phyloP scores from a whole-genome alignment of 2,329 filamentous ascomycete species.

The Pseudocercospora musae region DNA sequence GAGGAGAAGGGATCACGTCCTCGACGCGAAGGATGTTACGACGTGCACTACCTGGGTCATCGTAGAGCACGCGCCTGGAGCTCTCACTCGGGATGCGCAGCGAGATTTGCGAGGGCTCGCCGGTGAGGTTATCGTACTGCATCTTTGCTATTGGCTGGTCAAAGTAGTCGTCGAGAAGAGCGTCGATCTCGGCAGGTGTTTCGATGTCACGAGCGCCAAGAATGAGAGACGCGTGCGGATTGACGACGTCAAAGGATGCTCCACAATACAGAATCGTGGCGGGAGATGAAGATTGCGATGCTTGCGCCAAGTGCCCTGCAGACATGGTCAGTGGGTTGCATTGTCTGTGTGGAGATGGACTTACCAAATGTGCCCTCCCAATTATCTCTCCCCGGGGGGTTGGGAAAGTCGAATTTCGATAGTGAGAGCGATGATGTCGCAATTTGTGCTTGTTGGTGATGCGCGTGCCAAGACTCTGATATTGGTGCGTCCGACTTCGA shows the following conservation, averaged over 20 bases:
- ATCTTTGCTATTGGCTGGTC: conserved; percentile 14
- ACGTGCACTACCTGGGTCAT: conserved; percentile 28
- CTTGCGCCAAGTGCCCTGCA: conserved; percentile 22
- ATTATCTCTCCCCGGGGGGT: conserved; percentile 27
- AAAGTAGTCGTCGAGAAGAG: conserved; percentile 34
- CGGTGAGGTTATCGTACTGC: conserved; percentile 10
- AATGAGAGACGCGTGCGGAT: conserved; percentile 35
- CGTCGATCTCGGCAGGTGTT: conserved; percentile 35
- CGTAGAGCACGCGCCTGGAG: conserved; percentile 27
- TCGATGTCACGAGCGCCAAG: conserved; percentile 29
- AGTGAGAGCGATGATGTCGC: conserved; percentile 26
- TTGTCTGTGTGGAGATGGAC: conserved; percentile 1
- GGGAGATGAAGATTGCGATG: conserved; percentile 21
- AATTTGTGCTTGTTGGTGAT: not conserved
- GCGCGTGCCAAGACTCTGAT: not conserved
- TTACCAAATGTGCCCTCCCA: conserved; percentile 31
- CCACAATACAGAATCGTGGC: conserved; percentile 33
- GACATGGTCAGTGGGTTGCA: conserved; percentile 11
- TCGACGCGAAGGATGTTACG: conserved; percentile 28
- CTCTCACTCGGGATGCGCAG: conserved; percentile 16
- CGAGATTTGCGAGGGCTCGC: conserved; percentile 19
- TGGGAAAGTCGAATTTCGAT: conserved; percentile 32
- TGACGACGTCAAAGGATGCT: conserved; percentile 36
- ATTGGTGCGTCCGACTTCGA: not conserved
- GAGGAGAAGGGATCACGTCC: conserved; percentile 9